Evolutionary conservation across 2,329 filamentous ascomycete genomes (phyloP).

Genomic region (Alternaria metachromatica): DNA sequence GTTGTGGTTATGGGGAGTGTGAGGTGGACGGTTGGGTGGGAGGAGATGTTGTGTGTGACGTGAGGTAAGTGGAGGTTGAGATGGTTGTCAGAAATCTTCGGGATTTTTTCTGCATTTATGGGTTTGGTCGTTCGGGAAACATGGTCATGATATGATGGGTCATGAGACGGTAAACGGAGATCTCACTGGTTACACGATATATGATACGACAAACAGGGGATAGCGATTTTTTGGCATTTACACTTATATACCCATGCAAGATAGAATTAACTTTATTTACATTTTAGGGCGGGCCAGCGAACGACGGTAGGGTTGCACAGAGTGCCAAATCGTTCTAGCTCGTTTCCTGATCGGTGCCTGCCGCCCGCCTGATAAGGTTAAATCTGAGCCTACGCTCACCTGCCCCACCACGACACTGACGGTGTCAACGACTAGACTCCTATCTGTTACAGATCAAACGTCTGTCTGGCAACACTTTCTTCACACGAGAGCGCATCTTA

Average conservation of each 20-base stretch:
- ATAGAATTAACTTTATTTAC: not conserved
- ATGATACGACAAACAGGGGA: not conserved
- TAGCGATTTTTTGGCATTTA: not conserved
- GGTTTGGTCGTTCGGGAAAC: not conserved
- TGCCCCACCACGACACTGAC: not conserved
- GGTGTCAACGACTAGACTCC: too few relatives aligned
- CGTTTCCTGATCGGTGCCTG: not conserved
- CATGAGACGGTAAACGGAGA: not conserved
- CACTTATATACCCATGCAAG: not conserved
- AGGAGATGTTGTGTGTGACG: conserved; percentile 4
- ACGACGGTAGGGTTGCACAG: too few relatives aligned
- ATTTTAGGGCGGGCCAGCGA: not conserved
- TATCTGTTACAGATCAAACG: too few relatives aligned
- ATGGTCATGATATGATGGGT: not conserved
- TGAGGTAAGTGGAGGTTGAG: too few relatives aligned
- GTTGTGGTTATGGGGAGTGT: conserved; percentile 78
- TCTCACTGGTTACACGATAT: not conserved
- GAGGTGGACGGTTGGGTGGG: conserved; percentile 66
- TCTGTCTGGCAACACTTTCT: not conserved
- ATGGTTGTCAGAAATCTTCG: too few relatives aligned
- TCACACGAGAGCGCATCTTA: fast-evolving
- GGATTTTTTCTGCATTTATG: not conserved
- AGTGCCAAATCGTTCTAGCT: not conserved
- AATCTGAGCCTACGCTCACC: not conserved
- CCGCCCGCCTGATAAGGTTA: not conserved